A percentile compares a stretch with the other conserved stretches of the same genome.
These are phyloP conservation scores for Massariosphaeria phaeospora DNA, from an alignment of 495 filamentous ascomycete species.

Conservation along the genomic window DNA sequence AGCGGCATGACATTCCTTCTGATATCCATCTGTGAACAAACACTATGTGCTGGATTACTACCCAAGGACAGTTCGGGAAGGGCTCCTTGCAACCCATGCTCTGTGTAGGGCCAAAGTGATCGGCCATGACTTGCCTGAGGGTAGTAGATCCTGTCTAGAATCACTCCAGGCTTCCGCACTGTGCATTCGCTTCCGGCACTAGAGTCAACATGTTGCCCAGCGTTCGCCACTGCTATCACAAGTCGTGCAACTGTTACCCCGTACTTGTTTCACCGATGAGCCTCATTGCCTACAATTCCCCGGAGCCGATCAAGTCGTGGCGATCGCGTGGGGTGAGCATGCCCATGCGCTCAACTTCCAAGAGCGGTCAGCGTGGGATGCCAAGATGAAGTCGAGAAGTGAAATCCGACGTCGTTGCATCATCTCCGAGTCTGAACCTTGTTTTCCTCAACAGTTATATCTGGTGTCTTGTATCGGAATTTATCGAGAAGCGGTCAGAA, in stretches of 20 bases:
- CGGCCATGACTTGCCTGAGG: no score
- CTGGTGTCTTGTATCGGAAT: neutral
- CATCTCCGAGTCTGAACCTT: neutral
- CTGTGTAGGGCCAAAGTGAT: no score
- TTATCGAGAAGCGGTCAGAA: neutral
- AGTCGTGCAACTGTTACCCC: neutral
- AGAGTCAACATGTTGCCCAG: no score
- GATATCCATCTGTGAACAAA: no score
- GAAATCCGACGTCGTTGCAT: constrained; percentile 13
- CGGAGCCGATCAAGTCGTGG: constrained; percentile 1
- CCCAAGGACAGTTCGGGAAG: no score
- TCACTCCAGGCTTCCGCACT: no score
- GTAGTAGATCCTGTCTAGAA: no score
- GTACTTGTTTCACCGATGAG: no score
- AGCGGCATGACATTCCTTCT: no score
- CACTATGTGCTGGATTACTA: no score
- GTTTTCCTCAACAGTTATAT: constrained; percentile 9
- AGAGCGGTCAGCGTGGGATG: constrained; percentile 17
- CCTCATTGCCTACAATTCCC: constrained; percentile 9
- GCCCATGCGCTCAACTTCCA: constrained; percentile 14
- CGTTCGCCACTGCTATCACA: constrained; percentile 4
- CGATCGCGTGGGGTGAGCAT: constrained; percentile 27
- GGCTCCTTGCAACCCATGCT: no score
- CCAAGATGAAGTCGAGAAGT: constrained; percentile 1
- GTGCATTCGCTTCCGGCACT: no score